These are phyloP conservation scores for Colletotrichum sp. DNA, from an alignment of 2,329 filamentous ascomycete genomes.

Conservation along the genomic window DNA sequence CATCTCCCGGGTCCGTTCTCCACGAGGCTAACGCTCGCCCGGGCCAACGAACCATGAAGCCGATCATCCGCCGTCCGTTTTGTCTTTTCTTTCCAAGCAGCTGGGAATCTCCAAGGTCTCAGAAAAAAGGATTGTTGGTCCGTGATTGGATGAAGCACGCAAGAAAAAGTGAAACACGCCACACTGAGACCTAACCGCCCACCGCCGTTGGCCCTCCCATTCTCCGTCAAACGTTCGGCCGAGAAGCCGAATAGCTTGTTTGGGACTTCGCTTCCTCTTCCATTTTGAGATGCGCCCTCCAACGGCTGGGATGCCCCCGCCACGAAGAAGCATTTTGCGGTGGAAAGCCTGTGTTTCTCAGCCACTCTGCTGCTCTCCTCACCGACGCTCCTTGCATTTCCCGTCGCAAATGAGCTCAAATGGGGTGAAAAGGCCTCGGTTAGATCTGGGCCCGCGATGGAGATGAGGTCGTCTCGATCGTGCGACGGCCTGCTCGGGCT, in stretches of 20 bases:
- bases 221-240: background rate
- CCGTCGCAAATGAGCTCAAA: background rate
- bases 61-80: background rate
- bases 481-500: background rate
- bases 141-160: background rate
- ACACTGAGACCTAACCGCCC: background rate
- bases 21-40: background rate
- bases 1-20: background rate
- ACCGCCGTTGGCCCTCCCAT: background rate
- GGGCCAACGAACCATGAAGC: background rate
- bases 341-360: background rate
- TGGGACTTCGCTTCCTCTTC: background rate
- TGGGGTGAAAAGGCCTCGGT: background rate
- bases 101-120: background rate
- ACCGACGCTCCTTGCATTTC: background rate
- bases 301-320: background rate
- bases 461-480: background rate
- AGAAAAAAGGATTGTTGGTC: background rate
- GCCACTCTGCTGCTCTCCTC: background rate
- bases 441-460: background rate
- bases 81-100: background rate
- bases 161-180: slow-evolving; percentile 2
- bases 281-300: background rate
- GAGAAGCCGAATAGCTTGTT: background rate
- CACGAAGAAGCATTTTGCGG: background rate